phyloP scores from a whole-genome alignment of 169 alveolate genomes.

The Plasmodium sp. region DNA sequence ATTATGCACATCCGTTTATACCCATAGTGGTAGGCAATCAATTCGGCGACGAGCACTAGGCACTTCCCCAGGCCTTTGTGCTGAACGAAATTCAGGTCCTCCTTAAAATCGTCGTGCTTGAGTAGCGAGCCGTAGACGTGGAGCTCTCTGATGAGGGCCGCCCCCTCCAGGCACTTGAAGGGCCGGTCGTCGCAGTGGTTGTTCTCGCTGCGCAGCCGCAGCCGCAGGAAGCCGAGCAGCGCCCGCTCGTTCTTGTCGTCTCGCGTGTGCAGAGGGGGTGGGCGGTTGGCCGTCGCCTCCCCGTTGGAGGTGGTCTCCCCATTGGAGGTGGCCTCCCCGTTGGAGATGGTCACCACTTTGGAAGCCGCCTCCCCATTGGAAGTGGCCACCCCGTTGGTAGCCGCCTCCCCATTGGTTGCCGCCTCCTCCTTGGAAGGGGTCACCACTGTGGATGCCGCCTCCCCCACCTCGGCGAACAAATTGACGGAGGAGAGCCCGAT shows the following conservation, averaged over 20 bases:
- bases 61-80: constrained; percentile 82
- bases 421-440: neutral
- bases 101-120: constrained; percentile 36
- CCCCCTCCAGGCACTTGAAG: constrained; percentile 81
- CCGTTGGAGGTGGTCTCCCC: neutral
- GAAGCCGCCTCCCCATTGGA: neutral
- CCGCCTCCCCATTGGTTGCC: neutral
- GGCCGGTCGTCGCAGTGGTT: constrained; percentile 72
- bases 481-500: neutral
- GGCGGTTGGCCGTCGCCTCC: neutral
- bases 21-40: constrained; percentile 80
- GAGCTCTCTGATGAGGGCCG: constrained; percentile 93
- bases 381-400: neutral
- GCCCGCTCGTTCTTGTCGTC: constrained; percentile 78
- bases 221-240: constrained; percentile 91
- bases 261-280: neutral
- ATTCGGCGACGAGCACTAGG: constrained; percentile 82
- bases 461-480: neutral
- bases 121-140: constrained; percentile 92
- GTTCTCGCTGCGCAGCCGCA: constrained; percentile 85
- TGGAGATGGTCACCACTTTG: neutral
- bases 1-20: constrained; percentile 95
- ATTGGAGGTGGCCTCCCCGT: neutral
- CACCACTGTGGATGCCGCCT: neutral
- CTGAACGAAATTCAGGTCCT: constrained; percentile 69